These are phyloP conservation scores for Periglandula ipomoeae DNA, from an alignment of 2,329 filamentous ascomycete genomes.

Conservation along the genomic window DNA sequence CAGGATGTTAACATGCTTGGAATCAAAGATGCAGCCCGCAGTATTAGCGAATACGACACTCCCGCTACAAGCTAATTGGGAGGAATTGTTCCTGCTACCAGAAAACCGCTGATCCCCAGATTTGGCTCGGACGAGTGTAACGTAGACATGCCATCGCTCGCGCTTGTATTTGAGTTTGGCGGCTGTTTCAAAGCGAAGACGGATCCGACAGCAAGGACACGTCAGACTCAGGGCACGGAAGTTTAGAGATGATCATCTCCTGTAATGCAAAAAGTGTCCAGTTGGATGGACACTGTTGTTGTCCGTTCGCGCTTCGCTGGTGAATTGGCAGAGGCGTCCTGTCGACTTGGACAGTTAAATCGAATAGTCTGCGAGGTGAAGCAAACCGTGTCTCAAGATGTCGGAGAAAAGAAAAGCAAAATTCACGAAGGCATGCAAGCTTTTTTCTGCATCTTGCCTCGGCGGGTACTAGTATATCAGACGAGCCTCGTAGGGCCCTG, in stretches of 20 bases:
- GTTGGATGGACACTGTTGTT: no score
- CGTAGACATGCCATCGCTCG: background rate
- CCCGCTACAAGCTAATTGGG: no score
- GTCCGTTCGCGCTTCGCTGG: no score
- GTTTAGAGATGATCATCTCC: background rate
- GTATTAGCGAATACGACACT: no score
- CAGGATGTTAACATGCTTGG: no score
- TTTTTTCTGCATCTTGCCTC: background rate
- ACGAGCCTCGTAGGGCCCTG: background rate
- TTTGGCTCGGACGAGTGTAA: background rate
- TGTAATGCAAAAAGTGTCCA: no score
- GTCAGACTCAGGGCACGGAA: background rate
- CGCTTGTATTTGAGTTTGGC: background rate
- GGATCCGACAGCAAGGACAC: background rate
- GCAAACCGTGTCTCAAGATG: no score
- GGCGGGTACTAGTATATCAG: background rate
- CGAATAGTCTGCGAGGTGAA: background rate
- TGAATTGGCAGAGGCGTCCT: no score
- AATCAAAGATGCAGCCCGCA: no score
- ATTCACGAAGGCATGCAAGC: background rate
- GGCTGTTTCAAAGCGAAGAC: background rate
- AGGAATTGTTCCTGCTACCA: no score
- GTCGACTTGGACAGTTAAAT: no score
- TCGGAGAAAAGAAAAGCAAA: background rate
- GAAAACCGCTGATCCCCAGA: no score